Evolutionary conservation across 257 asterid genomes (phyloP).

Genomic region (Solanum dulcamara): DNA sequence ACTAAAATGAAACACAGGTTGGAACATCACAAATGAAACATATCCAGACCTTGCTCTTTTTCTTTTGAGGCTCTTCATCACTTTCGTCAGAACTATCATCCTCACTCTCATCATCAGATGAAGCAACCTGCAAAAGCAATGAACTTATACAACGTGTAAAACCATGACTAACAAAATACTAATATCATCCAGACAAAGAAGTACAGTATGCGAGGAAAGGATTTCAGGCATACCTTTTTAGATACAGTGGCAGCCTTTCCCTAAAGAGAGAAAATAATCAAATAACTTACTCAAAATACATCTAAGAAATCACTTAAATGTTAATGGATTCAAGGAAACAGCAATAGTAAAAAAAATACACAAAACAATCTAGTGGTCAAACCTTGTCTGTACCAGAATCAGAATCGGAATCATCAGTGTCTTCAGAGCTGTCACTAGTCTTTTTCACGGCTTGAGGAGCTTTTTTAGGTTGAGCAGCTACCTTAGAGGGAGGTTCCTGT

Average conservation of each 20-base stretch:
- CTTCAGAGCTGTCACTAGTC: neutral
- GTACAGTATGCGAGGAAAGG: neutral
- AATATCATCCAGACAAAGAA: neutral
- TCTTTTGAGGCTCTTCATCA: conserved; percentile 42
- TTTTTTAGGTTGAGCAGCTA: neutral
- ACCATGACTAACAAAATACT: neutral
- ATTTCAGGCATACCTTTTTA: neutral
- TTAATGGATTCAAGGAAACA: neutral
- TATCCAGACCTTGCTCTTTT: conserved; percentile 29
- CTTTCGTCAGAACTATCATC: conserved; percentile 41
- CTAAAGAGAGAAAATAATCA: conserved; percentile 19
- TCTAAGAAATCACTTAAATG: neutral
- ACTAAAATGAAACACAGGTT: neutral
- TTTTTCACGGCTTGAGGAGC: conserved; percentile 3
- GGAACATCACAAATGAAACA: neutral
- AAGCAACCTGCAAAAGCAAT: neutral
- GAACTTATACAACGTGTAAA: neutral
- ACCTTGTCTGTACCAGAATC: conserved; percentile 19
- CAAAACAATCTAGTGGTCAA: conserved; percentile 2
- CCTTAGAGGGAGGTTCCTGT: neutral
- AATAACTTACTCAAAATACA: conserved; percentile 1
- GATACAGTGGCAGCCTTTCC: neutral
- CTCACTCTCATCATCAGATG: conserved; percentile 3
- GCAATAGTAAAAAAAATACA: neutral
- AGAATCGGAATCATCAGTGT: conserved; percentile 20